Conservation (phyloP, 2,329 filamentous ascomycete genomes). For the Penicillium oxalicum region DNA sequence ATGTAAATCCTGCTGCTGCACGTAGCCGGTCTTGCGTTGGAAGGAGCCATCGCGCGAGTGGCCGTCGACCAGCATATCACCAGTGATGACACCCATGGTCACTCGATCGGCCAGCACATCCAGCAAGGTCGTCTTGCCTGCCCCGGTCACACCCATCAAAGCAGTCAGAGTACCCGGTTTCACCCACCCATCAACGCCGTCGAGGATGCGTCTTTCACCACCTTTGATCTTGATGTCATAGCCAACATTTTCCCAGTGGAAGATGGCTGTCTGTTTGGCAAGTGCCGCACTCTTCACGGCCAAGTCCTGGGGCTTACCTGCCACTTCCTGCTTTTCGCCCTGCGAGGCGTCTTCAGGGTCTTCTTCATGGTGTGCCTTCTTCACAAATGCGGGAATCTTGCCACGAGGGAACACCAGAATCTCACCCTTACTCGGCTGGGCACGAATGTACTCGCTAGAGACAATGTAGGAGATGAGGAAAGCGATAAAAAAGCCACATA, state of each 20-base stretch:
- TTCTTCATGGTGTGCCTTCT: slow-evolving; percentile 17
- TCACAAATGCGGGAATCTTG: slow-evolving; percentile 49
- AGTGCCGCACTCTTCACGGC: slow-evolving; percentile 53
- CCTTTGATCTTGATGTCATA: slow-evolving; percentile 76
- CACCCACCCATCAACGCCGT: slow-evolving; percentile 85
- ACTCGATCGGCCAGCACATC: slow-evolving; percentile 77
- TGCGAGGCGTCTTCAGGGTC: slow-evolving; percentile 19
- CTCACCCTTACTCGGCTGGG: slow-evolving; percentile 68
- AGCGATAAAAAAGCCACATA: slow-evolving; percentile 56
- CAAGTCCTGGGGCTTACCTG: slow-evolving; percentile 62
- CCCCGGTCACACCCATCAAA: slow-evolving; percentile 83
- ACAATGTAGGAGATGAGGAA: slow-evolving; percentile 57
- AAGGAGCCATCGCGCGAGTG: slow-evolving; percentile 68
- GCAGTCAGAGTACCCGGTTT: slow-evolving; percentile 85
- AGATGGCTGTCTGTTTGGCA: slow-evolving; percentile 60
- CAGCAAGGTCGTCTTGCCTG: slow-evolving; percentile 83
- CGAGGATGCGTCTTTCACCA: slow-evolving; percentile 65
- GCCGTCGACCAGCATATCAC: slow-evolving; percentile 75
- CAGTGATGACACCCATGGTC: slow-evolving; percentile 78
- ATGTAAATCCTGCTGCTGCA: slow-evolving; percentile 86
- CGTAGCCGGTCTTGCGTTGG: slow-evolving; percentile 47
- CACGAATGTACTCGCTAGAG: slow-evolving; percentile 54
- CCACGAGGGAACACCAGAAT: slow-evolving; percentile 67
- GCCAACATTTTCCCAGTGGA: slow-evolving; percentile 78
- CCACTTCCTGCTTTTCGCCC: slow-evolving; percentile 43